Evolutionary conservation across 805 yeast genomes (phyloP).

Genomic region (Saccharomycopsis sp.): DNA sequence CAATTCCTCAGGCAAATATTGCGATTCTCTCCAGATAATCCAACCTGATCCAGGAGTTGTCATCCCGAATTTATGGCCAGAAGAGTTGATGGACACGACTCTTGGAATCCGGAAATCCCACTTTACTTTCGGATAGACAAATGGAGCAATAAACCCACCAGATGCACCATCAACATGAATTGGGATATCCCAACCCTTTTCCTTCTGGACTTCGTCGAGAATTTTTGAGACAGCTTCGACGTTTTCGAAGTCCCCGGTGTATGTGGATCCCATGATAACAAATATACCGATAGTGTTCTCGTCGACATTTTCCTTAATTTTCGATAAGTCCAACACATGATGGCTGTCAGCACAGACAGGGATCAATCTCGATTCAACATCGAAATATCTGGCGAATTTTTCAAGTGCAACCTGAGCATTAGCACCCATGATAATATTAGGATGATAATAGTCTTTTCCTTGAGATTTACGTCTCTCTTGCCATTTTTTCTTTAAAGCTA

Average conservation of each 20-base stretch:
- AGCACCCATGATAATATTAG: slow-evolving; percentile 86
- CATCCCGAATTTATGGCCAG: slow-evolving; percentile 91
- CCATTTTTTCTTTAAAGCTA: slow-evolving; percentile 90
- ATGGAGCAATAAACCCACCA: slow-evolving; percentile 87
- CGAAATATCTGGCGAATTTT: slow-evolving; percentile 90
- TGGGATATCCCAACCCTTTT: slow-evolving; percentile 62
- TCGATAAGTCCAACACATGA: slow-evolving; percentile 56
- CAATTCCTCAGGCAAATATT: slow-evolving; percentile 60
- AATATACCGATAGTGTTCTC: slow-evolving; percentile 91
- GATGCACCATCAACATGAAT: slow-evolving; percentile 94
- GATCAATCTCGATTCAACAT: slow-evolving; percentile 76
- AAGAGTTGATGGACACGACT: slow-evolving; percentile 79
- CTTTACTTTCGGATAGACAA: slow-evolving; percentile 61
- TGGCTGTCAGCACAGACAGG: slow-evolving; percentile 55
- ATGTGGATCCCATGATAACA: slow-evolving; percentile 86
- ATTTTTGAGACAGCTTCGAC: slow-evolving; percentile 54
- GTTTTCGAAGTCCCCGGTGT: slow-evolving; percentile 87
- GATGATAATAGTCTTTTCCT: slow-evolving; percentile 56
- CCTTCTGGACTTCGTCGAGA: slow-evolving; percentile 62
- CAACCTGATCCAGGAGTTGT: slow-evolving; percentile 91
- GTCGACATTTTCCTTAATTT: slow-evolving; percentile 61
- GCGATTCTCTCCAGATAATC: slow-evolving; percentile 72
- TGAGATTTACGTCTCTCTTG: slow-evolving; percentile 53
- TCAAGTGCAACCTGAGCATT: slow-evolving; percentile 93
- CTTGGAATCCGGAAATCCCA: slow-evolving; percentile 83